Percentiles rank a stretch among this genome's conserved stretches.
phyloP scores from a whole-genome alignment of 345 rosid species.

The Gynandropsis gynandra region DNA sequence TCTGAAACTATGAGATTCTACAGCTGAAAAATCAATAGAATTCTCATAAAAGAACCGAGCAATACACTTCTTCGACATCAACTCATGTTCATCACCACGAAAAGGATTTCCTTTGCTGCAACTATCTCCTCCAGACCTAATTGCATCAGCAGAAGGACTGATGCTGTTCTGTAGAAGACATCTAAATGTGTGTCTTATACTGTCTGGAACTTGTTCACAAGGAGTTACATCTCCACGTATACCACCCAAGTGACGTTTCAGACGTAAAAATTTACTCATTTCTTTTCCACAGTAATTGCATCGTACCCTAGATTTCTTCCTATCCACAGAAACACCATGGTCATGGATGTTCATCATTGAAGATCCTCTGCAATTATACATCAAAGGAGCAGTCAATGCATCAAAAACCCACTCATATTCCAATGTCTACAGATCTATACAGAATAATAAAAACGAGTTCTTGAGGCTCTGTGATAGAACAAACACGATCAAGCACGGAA shows the following conservation, averaged over 20 bases:
- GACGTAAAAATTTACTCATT: constrained; percentile 22
- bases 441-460: no score
- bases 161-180: not conserved
- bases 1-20: constrained; percentile 32
- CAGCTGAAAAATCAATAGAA: constrained; percentile 34
- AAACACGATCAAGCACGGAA: no score
- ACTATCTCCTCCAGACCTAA: constrained; percentile 6
- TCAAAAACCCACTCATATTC: no score
- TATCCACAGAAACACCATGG: constrained; percentile 32
- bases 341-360: constrained; percentile 6
- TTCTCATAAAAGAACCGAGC: constrained; percentile 41
- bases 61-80: constrained; percentile 24
- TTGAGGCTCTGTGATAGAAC: no score
- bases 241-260: constrained; percentile 49
- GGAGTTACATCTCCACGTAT: constrained; percentile 30
- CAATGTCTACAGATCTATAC: no score
- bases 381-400: no score
- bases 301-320: constrained; percentile 24
- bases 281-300: constrained; percentile 52
- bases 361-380: no score
- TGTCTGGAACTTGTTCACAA: constrained; percentile 38
- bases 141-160: no score
- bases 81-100: constrained; percentile 9
- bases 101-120: no score
- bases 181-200: constrained; percentile 29